Base-by-base conservation (phyloP, 2,329 filamentous ascomycete species). In the Aspergillus viridinutans region DNA sequence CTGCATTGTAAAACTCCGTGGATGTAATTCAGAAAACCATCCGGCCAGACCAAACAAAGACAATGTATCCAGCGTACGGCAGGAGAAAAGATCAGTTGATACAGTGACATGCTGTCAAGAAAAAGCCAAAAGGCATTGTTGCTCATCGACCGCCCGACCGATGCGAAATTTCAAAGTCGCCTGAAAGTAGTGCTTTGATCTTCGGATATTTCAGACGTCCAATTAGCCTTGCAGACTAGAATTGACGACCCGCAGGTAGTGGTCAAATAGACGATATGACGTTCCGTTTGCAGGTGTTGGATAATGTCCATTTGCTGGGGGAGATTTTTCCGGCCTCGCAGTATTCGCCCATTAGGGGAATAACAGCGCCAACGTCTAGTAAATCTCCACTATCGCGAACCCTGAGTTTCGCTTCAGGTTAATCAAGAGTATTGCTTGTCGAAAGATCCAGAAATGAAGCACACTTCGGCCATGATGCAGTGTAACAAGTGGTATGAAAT, bases 251-350 rank as follows among this genome's bases (percentile, higher is more conserved):
- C 43, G 43, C 43, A 26, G 43, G 12, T 45, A 26, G 43, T 47
- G 8, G 5, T 12, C 14, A 12, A 23, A 47, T 23, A 4, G 26
- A 25, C 21, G 2, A 26, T 47, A 12, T 26, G 43, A 26, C 43
- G 14, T 47, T 47, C 43, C 21, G 10, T 47, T 47, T 17, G 20
- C 43, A 25, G 21, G 23, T 25, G 43, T 47, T 21, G 20, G 43
- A 47, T 23, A 23, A 14, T 14, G 14, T 47, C 23, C 56, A 59
- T 59, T 60, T 52, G 56, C 50, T 51, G 54, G 25, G 54, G 56
- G 7, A 49, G 40, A 35, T 56, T 53, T 53, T 26, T 55, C 58
- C 58, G 49, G 53, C n/a, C 40, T 42, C 40, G 43, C 28, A 48
- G 38, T 17, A 57, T 59, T 49, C 48, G 55, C 38, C 29, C n/a